Percentiles rank a stretch among this genome's conserved stretches.
Evolutionary conservation across 1,284 basidiomycete genomes (phyloP).

Genomic region (Golubevia sp.): DNA sequence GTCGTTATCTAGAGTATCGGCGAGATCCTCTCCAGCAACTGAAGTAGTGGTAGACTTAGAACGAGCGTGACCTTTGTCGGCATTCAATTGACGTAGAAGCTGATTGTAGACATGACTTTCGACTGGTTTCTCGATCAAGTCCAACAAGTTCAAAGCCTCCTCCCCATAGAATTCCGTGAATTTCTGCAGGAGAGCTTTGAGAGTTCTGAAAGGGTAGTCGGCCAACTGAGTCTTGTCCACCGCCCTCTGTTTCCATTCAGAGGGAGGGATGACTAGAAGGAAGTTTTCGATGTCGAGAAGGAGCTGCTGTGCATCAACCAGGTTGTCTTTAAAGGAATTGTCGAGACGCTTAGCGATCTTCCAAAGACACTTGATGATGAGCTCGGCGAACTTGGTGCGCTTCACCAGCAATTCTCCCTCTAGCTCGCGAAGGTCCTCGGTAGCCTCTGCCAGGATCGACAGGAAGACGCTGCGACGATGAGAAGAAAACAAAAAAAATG

Average conservation of each 20-base stretch:
- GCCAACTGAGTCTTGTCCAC: constrained; percentile 89
- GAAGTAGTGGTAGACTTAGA: too few relatives aligned
- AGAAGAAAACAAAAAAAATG: too few relatives aligned
- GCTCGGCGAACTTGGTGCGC: constrained; percentile 43
- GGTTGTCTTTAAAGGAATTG: constrained; percentile 79
- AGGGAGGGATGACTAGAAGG: constrained; percentile 87
- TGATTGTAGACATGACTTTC: constrained; percentile 52
- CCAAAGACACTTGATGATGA: constrained; percentile 78
- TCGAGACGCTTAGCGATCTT: constrained; percentile 93
- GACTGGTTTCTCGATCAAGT: constrained; percentile 45
- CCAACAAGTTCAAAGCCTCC: constrained; percentile 40
- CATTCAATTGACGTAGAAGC: constrained; percentile 43
- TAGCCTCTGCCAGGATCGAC: constrained; percentile 41
- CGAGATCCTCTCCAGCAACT: neutral
- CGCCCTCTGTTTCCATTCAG: constrained; percentile 90
- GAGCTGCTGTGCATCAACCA: constrained; percentile 82
- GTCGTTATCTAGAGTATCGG: too few relatives aligned
- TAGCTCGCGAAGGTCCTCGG: constrained; percentile 40
- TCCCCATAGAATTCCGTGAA: constrained; percentile 41
- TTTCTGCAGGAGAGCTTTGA: constrained; percentile 71
- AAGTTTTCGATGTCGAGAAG: constrained; percentile 95
- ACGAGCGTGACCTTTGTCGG: too few relatives aligned
- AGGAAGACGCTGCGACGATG: constrained; percentile 24
- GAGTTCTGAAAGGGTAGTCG: constrained; percentile 93
- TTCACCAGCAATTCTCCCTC: constrained; percentile 27